These are phyloP conservation scores for Salinomyces thailandicus DNA, from an alignment of 2,329 filamentous ascomycete species.

Conservation along the genomic window DNA sequence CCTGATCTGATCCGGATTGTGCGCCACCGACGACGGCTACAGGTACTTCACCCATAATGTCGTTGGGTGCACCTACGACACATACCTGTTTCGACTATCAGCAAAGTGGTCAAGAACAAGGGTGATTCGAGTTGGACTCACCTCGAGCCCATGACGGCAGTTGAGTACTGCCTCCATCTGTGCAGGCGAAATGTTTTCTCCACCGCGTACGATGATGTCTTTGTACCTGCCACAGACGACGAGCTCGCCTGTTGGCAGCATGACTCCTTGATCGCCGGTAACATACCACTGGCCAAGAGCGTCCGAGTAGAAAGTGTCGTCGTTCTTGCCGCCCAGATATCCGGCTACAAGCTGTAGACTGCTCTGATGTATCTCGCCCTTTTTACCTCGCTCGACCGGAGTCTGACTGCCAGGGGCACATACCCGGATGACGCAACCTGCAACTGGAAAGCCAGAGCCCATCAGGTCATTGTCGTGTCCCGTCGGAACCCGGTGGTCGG, in stretches of 20 bases:
- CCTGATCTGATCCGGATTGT: neutral
- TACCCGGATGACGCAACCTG: neutral
- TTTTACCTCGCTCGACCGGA: neutral
- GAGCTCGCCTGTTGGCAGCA: conserved; percentile 34
- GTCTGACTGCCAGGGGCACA: neutral
- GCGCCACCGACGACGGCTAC: neutral
- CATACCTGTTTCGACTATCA: neutral
- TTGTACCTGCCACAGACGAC: conserved; percentile 27
- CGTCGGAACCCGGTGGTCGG: neutral
- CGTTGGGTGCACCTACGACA: neutral
- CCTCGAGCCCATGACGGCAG: neutral
- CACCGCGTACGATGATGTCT: conserved; percentile 38
- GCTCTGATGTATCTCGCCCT: neutral
- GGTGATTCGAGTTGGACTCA: too few relatives aligned
- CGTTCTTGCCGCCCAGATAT: neutral
- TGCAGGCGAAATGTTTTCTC: conserved; percentile 52
- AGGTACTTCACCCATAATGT: neutral
- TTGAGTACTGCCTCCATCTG: conserved; percentile 7
- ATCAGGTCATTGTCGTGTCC: neutral
- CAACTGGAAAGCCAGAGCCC: neutral
- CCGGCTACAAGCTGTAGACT: neutral
- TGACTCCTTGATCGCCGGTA: conserved; percentile 49
- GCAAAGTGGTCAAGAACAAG: too few relatives aligned
- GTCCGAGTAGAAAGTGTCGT: neutral
- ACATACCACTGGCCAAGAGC: conserved; percentile 47